Conservation (phyloP, 805 yeast genomes). For the Komagataella pseudopastoris region DNA sequence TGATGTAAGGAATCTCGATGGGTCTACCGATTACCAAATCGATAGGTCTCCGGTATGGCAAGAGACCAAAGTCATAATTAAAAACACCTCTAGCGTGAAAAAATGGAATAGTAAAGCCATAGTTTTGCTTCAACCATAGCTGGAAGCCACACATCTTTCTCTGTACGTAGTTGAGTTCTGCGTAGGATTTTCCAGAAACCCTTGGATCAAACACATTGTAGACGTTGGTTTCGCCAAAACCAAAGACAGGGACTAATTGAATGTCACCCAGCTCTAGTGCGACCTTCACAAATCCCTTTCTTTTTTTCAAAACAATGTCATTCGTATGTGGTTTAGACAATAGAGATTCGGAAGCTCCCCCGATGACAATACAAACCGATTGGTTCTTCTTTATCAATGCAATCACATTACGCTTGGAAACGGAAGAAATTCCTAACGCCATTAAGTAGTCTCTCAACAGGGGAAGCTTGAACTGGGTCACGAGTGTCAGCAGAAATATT, state of each 20-base stretch:
- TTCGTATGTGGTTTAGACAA: constrained; percentile 48
- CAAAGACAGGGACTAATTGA: constrained; percentile 73
- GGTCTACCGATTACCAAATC: constrained; percentile 67
- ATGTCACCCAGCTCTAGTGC: constrained; percentile 75
- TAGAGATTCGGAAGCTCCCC: constrained; percentile 90
- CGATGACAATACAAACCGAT: constrained; percentile 82
- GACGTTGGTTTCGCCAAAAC: constrained; percentile 76
- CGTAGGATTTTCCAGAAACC: constrained; percentile 9
- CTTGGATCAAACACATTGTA: constrained; percentile 26
- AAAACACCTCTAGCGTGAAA: constrained; percentile 88
- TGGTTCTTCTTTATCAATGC: constrained; percentile 49
- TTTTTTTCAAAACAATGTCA: constrained; percentile 57
- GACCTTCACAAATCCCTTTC: constrained; percentile 81
- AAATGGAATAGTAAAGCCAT: constrained; percentile 82
- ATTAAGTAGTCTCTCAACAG: constrained; percentile 76
- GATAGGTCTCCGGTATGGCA: constrained; percentile 77
- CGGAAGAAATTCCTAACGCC: constrained; percentile 75
- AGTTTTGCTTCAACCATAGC: constrained; percentile 50
- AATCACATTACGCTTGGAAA: constrained; percentile 58
- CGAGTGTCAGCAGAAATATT: constrained; percentile 63
- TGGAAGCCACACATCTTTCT: constrained; percentile 42
- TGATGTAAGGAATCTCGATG: constrained; percentile 37
- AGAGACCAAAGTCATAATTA: constrained; percentile 81
- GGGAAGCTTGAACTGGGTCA: constrained; percentile 75
- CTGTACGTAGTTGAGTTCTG: constrained; percentile 12